A percentile compares a stretch with the other conserved stretches of the same genome.
Evolutionary conservation across 2,329 filamentous ascomycete species (phyloP).

Genomic region (Neofusicoccum ribis): DNA sequence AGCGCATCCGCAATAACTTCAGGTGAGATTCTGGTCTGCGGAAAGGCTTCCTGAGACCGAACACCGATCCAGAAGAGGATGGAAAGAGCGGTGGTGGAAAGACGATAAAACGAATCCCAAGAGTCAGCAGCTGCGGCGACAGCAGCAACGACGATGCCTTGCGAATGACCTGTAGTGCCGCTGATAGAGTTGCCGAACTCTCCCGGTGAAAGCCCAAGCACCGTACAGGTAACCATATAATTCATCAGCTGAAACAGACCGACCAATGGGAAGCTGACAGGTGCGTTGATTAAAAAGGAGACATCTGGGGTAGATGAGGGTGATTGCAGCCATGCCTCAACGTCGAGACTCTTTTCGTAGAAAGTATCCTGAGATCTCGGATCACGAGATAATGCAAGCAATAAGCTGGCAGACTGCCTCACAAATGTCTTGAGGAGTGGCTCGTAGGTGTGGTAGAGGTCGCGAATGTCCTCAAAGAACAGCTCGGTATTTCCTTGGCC

Average conservation of each 20-base stretch:
- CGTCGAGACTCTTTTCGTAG: conserved; percentile 25
- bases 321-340: conserved; percentile 31
- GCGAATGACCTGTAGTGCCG: conserved; percentile 40
- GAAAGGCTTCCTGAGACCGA: conserved; percentile 29
- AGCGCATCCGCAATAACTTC: conserved; percentile 21
- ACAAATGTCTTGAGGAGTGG: neutral
- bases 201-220: conserved; percentile 32
- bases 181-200: conserved; percentile 29
- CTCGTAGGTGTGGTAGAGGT: conserved; percentile 29
- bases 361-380: neutral
- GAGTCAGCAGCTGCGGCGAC: conserved; percentile 33
- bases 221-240: conserved; percentile 28
- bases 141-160: conserved; percentile 40
- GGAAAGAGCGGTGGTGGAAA: conserved; percentile 30
- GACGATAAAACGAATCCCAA: conserved; percentile 38
- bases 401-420: neutral
- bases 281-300: conserved; percentile 38
- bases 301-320: conserved; percentile 29
- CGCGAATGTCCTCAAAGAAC: conserved; percentile 30
- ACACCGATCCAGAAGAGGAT: conserved; percentile 40
- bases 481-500: conserved; percentile 32
- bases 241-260: conserved; percentile 37
- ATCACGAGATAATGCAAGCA: conserved; percentile 2
- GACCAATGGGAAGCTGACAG: conserved; percentile 44
- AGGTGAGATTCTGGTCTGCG: conserved; percentile 21